Evolutionary conservation across 2,329 filamentous ascomycete species (phyloP).

Genomic region (Arachnomyces sp.): DNA sequence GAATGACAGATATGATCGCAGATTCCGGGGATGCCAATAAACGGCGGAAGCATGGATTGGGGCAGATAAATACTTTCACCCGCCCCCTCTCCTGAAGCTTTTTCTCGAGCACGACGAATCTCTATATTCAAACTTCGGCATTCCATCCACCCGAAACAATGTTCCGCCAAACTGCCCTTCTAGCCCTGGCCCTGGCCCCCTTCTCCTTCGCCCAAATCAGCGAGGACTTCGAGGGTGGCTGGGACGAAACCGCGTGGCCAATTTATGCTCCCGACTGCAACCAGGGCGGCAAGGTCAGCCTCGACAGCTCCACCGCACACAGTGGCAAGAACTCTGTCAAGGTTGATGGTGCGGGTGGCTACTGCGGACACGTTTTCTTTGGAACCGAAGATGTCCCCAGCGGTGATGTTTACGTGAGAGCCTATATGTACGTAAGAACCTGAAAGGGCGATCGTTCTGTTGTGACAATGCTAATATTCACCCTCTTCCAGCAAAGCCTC

Average conservation of each 20-base stretch:
- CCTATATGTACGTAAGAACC: constrained; percentile 44
- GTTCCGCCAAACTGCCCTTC: constrained; percentile 1
- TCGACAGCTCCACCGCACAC: constrained; percentile 50
- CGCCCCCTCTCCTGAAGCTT: no score
- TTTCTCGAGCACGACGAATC: no score
- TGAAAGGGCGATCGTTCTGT: background rate
- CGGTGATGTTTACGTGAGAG: constrained; percentile 51
- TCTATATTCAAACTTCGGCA: no score
- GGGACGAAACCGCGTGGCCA: constrained; percentile 50
- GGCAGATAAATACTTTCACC: no score
- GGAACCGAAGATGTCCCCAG: constrained; percentile 49
- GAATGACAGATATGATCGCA: no score
- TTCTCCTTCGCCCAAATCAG: constrained; percentile 24
- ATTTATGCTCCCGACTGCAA: constrained; percentile 53
- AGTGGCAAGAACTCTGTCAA: constrained; percentile 49
- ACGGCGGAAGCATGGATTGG: no score
- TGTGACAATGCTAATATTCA: constrained; percentile 14
- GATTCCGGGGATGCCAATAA: no score
- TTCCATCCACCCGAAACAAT: background rate
- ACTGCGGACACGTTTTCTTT: constrained; percentile 54
- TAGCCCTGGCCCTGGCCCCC: background rate
- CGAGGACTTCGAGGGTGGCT: constrained; percentile 51
- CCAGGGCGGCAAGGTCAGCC: constrained; percentile 49
- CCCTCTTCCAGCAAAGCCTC: constrained; percentile 41
- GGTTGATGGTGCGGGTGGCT: constrained; percentile 46